Conservation (phyloP, 805 yeast species). For the Blastobotrys peoriensis region DNA sequence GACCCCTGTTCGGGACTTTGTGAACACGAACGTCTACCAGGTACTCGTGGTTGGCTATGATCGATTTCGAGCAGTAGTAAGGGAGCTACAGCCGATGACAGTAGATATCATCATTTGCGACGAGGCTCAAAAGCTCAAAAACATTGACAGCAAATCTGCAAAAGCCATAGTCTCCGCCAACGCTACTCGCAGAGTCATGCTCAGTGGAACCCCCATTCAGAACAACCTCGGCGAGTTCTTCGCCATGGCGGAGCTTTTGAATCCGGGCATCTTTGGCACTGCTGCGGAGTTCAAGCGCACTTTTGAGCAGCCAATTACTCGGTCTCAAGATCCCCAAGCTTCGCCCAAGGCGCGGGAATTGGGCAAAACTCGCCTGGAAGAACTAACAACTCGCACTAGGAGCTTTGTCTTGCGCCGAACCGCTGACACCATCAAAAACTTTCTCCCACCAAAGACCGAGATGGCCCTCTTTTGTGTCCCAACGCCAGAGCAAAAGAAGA, state of each 20-base stretch:
- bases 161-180: constrained; percentile 53
- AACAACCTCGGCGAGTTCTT: constrained; percentile 82
- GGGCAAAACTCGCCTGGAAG: constrained; percentile 61
- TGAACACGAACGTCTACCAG: constrained; percentile 67
- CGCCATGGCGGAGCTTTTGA: constrained; percentile 73
- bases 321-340: constrained; percentile 61
- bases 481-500: constrained; percentile 47
- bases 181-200: constrained; percentile 51
- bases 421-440: constrained; percentile 45
- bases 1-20: constrained; percentile 57
- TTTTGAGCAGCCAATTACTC: constrained; percentile 63
- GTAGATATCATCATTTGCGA: constrained; percentile 82
- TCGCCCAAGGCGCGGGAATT: constrained; percentile 41
- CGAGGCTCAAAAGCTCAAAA: constrained; percentile 91
- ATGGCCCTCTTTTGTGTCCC: constrained; percentile 74
- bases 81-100: constrained; percentile 26
- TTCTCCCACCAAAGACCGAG: constrained; percentile 71
- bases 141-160: constrained; percentile 62
- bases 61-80: constrained; percentile 52
- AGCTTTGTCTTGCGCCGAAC: constrained; percentile 71
- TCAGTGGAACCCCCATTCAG: constrained; percentile 92
- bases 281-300: constrained; percentile 41
- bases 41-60: constrained; percentile 87
- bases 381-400: constrained; percentile 57
- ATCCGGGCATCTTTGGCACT: constrained; percentile 74